Evolutionary conservation across 2,329 filamentous ascomycete genomes (phyloP).

Genomic region (Monosporascus sp.): DNA sequence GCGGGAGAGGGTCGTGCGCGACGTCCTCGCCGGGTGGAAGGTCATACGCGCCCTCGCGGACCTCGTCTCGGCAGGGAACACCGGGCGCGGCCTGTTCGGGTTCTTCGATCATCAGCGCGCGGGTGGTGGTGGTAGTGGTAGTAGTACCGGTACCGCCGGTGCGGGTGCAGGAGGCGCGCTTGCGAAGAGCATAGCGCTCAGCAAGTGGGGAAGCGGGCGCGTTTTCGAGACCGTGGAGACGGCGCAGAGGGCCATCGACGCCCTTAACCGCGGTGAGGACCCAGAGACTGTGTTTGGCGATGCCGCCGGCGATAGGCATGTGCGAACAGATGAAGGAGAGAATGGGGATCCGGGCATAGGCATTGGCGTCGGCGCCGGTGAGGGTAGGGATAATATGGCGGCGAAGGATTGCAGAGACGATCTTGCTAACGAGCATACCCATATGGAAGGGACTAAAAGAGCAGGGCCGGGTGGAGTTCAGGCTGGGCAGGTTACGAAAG

Average conservation of each 20-base stretch:
- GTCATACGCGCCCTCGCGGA: slow-evolving; percentile 36
- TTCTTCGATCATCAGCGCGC: neutral
- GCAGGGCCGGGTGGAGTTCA: too few species aligned
- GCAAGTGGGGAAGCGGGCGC: neutral
- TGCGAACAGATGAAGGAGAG: too few species aligned
- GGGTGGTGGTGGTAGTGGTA: neutral
- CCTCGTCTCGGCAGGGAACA: slow-evolving; percentile 31
- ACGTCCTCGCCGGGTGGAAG: slow-evolving; percentile 36
- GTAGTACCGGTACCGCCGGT: neutral
- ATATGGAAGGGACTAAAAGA: too few species aligned
- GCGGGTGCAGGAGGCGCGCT: neutral
- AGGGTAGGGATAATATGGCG: too few species aligned
- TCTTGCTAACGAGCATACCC: too few species aligned
- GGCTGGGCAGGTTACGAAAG: too few species aligned
- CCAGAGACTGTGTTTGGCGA: neutral
- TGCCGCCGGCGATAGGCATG: too few species aligned
- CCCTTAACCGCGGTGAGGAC: neutral
- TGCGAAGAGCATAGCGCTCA: neutral
- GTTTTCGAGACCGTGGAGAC: neutral
- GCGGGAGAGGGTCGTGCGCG: slow-evolving; percentile 21
- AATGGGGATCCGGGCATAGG: too few species aligned
- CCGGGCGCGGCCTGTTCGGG: slow-evolving; percentile 8
- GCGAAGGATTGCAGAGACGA: too few species aligned
- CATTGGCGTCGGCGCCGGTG: too few species aligned
- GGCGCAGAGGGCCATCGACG: neutral